A percentile compares a stretch with the other conserved stretches of the same genome.
Conservation (phyloP, 192 early-diverging fungal genomes). For the Backusella morwellensis region DNA sequence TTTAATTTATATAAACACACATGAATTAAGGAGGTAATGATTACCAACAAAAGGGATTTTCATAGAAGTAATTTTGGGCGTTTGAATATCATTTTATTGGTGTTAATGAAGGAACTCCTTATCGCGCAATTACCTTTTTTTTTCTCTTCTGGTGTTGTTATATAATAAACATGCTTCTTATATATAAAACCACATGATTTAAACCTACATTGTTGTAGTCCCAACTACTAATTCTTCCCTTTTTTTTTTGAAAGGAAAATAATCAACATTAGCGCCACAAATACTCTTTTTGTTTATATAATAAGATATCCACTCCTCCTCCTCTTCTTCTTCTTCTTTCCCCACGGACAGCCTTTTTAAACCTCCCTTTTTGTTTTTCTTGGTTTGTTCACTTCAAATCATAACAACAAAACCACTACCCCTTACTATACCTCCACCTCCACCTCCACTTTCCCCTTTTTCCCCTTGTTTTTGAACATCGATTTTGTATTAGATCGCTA, state of each 20-base stretch:
- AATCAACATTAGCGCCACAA: constrained; percentile 1
- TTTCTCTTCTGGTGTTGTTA: neutral
- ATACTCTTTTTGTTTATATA: neutral
- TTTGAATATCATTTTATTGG: neutral
- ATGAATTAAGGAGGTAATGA: neutral
- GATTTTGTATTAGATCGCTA: neutral
- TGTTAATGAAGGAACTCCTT: neutral
- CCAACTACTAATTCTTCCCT: neutral
- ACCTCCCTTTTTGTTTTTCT: neutral
- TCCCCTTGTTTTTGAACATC: neutral
- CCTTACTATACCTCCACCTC: neutral
- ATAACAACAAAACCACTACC: neutral
- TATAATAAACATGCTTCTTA: neutral
- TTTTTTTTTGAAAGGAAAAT: neutral
- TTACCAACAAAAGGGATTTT: neutral
- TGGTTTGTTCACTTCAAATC: neutral
- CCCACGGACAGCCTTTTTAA: neutral
- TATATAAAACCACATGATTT: neutral
- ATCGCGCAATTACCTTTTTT: neutral
- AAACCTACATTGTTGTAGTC: constrained; percentile 4
- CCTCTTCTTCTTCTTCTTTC: neutral
- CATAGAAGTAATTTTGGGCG: neutral
- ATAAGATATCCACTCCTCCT: neutral
- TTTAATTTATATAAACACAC: constrained; percentile 2
- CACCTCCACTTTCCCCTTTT: neutral